Evolutionary conservation across 495 filamentous ascomycete genomes (phyloP), one percentile per base, ranked within the genome.

Genomic region (Hyphodiscus hymeniophilus): DNA sequence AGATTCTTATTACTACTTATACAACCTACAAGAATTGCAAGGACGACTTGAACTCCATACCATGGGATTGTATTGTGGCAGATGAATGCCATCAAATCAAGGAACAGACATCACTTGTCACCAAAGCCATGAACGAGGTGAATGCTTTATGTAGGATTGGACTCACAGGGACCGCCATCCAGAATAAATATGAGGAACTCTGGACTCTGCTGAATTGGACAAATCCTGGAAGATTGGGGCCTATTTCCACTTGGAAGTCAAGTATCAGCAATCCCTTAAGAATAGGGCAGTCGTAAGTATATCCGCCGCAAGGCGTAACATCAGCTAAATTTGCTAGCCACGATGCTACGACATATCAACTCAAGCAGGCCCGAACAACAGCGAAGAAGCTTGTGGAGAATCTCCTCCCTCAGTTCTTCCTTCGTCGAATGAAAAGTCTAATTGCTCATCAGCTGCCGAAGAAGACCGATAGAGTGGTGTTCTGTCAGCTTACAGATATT

Each of bases 131-230:
- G 87, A 89, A 94, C 53, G 74, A 88, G 45, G 72, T 97, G 55
- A 98, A 98, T 58, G 78, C 92, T 8, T 76, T 98, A 20, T 97
- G 94, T 57, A 74, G 92, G 18, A 92, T 98, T 47, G 92, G 92
- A 0, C 68, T 98, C 20, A 97, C 94, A 0, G 92, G 92, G 6
- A 98, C 92, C 4, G 94, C 94, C 7, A 96, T 98, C 15, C 92
- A 98, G 51, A 98, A 98, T 62, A 91, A 89, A 54, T 98, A 98
- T 61, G 87, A 95, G 58, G 94, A 98, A 63, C 75, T 98, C 1
- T 98, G 92, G 92, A 92, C 89, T 3, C 71, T 98, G 3, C 68
- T 98, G 11, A 96, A 97, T 65, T 98, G 92, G 92, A 89, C 89
- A 0, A 94, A 95, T 57, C 92, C 92, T 1, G 94, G 92, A 0